These are phyloP conservation scores for Lathyrus tuberosus DNA, from an alignment of 306 rosid genomes.

Conservation along the genomic window DNA sequence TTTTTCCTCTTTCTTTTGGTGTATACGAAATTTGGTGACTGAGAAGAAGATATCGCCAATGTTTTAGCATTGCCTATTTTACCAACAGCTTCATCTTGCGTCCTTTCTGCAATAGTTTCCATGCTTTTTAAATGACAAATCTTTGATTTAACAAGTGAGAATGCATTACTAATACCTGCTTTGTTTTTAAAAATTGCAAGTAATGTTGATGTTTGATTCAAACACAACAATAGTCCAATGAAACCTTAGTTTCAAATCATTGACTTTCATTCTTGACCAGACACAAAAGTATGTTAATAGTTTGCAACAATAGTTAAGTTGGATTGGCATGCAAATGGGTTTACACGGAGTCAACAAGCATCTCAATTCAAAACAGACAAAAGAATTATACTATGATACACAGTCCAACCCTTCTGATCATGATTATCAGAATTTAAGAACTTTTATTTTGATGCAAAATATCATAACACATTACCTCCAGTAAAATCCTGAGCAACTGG, in stretches of 20 bases:
- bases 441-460: conserved; percentile 11
- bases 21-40: conserved; percentile 53
- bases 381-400: conserved; percentile 7
- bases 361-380: conserved; percentile 36
- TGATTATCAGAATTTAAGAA: conserved; percentile 31
- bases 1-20: conserved; percentile 53
- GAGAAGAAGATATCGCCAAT: conserved; percentile 43
- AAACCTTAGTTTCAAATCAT: background rate
- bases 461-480: conserved; percentile 51
- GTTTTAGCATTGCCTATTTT: conserved; percentile 33
- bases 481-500: conserved; percentile 43
- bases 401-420: conserved; percentile 4
- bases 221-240: background rate
- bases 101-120: conserved; percentile 39
- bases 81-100: conserved; percentile 43
- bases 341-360: conserved; percentile 4
- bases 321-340: conserved; percentile 5
- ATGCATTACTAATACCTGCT: conserved; percentile 38
- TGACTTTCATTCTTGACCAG: conserved; percentile 4
- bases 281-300: conserved; percentile 19
- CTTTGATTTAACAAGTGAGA: conserved; percentile 42
- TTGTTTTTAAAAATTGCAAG: conserved; percentile 23
- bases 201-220: conserved; percentile 30
- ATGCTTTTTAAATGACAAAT: conserved; percentile 35
- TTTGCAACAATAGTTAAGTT: conserved; percentile 25